Conservation (phyloP, 2,329 filamentous ascomycete genomes). For the Alternaria ventricosa region DNA sequence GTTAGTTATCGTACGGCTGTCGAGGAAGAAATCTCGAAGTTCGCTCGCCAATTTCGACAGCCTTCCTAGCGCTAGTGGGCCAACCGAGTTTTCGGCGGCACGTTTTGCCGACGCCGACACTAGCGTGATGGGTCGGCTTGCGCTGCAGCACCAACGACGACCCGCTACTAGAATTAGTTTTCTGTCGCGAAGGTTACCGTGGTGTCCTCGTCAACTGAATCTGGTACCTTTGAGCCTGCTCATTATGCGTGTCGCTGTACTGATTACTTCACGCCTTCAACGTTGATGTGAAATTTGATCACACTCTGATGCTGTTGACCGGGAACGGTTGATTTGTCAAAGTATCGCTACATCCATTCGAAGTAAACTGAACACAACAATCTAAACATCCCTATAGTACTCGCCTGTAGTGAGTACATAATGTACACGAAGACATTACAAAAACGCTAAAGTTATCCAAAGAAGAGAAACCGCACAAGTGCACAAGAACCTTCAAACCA, state of each 20-base stretch:
- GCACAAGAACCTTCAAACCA: background rate
- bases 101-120: slow-evolving; percentile 30
- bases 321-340: background rate
- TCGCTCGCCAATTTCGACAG: slow-evolving; percentile 17
- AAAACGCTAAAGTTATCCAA: slow-evolving; percentile 1
- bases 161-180: background rate
- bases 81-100: slow-evolving; percentile 19
- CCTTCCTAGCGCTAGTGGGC: slow-evolving; percentile 22
- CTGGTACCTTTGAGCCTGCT: background rate
- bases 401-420: background rate
- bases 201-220: background rate
- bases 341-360: background rate
- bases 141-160: background rate
- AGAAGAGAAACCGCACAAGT: background rate
- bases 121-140: slow-evolving; percentile 12
- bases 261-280: background rate
- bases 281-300: background rate
- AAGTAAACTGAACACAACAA: background rate
- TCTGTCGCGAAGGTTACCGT: background rate
- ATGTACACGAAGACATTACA: slow-evolving; percentile 16
- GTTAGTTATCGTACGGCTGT: slow-evolving; percentile 40
- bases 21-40: slow-evolving; percentile 19
- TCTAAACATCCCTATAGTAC: background rate
- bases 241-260: background rate
- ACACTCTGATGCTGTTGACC: background rate